A percentile compares a stretch with the other conserved stretches of the same genome.
Evolutionary conservation across 2,329 filamentous ascomycete genomes (phyloP).

Genomic region (Fusarium cyanostomum): DNA sequence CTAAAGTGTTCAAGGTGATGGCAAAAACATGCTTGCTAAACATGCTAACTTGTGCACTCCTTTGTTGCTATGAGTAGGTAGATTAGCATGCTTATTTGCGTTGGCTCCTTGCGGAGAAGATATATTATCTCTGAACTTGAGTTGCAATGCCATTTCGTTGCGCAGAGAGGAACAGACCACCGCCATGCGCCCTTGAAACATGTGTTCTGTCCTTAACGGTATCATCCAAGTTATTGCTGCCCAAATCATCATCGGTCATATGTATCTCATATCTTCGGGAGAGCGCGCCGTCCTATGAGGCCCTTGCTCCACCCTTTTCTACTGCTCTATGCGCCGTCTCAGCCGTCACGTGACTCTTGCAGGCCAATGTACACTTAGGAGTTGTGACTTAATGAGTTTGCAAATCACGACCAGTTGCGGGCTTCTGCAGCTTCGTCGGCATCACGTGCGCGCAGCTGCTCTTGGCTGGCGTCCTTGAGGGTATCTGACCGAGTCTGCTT

Average conservation of each 20-base stretch:
- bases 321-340: not conserved
- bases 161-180: conserved; percentile 12
- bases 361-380: not conserved
- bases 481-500: conserved; percentile 75
- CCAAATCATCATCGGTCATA: not conserved
- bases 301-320: not conserved
- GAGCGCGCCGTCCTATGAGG: not conserved
- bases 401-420: conserved; percentile 48
- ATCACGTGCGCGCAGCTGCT: conserved; percentile 72
- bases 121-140: not conserved
- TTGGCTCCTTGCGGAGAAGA: not conserved
- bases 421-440: conserved; percentile 66
- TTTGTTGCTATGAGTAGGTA: too few species aligned
- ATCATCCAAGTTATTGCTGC: not conserved
- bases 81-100: too few species aligned
- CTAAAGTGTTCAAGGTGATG: not conserved
- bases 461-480: conserved; percentile 72
- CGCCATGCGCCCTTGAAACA: not conserved
- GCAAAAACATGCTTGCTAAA: not conserved
- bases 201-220: not conserved
- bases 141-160: not conserved
- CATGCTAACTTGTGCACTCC: not conserved
- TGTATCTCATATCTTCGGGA: not conserved
- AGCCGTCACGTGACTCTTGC: too few species aligned
- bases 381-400: not conserved